Evolutionary conservation across 148 eudicot species (phyloP), one percentile per base, ranked within the genome.

Genomic region (Agrostemma githago): DNA sequence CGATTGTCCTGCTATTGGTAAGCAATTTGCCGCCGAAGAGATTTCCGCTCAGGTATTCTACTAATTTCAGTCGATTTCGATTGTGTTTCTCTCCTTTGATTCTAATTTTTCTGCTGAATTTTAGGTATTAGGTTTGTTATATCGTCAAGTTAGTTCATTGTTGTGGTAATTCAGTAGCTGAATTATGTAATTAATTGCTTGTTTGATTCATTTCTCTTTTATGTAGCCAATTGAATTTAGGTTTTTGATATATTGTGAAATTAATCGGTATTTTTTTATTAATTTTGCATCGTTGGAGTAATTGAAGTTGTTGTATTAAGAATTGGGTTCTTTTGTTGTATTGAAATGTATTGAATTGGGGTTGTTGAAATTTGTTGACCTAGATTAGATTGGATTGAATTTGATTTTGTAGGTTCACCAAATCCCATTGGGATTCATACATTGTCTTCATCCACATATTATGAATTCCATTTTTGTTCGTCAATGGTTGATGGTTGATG

Each of bases 1-100:
- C 16, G 92, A 94, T 37, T 94, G 98, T 62, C 98, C 98, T 72
- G 98, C 98, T 59, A 91, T 94, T 77, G 96, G 97, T 8, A 91
- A 89, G 66, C 88, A 84, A 68, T 94, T 94, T 53, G 98, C 98
- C 11, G 96, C 98, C 17, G 98, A 94, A 72, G 98, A 94, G 65
- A 94, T 94, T 51, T 93, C 98, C 3, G 97, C 98, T 61, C 98
- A 93, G 97, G 97, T 93, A 73, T 12, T 46, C 15, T 41, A 16
- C 15, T 5, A 59, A 12, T n/a, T 42, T 65, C 44, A 4, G 19
- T 38, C 17, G n/a, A 38, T 37, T 14, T 60, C 37, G 5, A 57
- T 17, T 57, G 61, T 57, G 61, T 5, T n/a, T 62, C 39, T 62
- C 20, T 17, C 7, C 2, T 6, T 60, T 8, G 64, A 17, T 54